These are phyloP conservation scores for Collariella sp. DNA, from an alignment of 495 filamentous ascomycete species.

Conservation along the genomic window DNA sequence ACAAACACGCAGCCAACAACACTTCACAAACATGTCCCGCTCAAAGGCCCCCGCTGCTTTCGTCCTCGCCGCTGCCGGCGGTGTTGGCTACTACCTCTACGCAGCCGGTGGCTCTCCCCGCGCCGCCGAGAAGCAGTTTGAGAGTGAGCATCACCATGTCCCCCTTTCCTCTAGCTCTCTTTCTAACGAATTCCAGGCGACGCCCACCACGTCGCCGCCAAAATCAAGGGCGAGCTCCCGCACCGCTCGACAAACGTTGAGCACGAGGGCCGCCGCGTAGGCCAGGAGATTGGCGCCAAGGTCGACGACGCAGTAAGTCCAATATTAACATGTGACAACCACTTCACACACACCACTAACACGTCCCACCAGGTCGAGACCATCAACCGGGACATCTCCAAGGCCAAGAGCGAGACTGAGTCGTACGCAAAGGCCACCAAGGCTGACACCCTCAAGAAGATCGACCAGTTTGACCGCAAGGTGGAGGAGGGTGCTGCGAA, in stretches of 20 bases:
- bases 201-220: slow-evolving; percentile 52
- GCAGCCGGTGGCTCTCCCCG: slow-evolving; percentile 74
- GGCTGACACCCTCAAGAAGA: slow-evolving; percentile 55
- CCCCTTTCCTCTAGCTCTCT: neutral
- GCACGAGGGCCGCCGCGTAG: slow-evolving; percentile 34
- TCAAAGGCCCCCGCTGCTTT: slow-evolving; percentile 48
- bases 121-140: slow-evolving; percentile 69
- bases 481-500: slow-evolving; percentile 68
- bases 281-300: slow-evolving; percentile 39
- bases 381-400: slow-evolving; percentile 48
- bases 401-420: slow-evolving; percentile 49
- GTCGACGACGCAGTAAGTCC: slow-evolving; percentile 38
- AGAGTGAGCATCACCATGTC: slow-evolving; percentile 45
- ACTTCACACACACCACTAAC: neutral
- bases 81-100: slow-evolving; percentile 87
- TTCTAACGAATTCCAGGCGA: slow-evolving; percentile 42
- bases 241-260: slow-evolving; percentile 29
- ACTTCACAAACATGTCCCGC: slow-evolving; percentile 39
- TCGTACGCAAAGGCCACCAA: slow-evolving; percentile 50
- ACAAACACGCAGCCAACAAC: slow-evolving; percentile 1
- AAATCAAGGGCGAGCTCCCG: slow-evolving; percentile 53
- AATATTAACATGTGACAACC: neutral
- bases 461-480: slow-evolving; percentile 65
- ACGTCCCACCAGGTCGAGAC: slow-evolving; percentile 49
- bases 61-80: slow-evolving; percentile 55